Evolutionary conservation across 1,139 yeast species (phyloP), one percentile per base, ranked within the genome.

Genomic region (Scheffersomyces cryptocercus): DNA sequence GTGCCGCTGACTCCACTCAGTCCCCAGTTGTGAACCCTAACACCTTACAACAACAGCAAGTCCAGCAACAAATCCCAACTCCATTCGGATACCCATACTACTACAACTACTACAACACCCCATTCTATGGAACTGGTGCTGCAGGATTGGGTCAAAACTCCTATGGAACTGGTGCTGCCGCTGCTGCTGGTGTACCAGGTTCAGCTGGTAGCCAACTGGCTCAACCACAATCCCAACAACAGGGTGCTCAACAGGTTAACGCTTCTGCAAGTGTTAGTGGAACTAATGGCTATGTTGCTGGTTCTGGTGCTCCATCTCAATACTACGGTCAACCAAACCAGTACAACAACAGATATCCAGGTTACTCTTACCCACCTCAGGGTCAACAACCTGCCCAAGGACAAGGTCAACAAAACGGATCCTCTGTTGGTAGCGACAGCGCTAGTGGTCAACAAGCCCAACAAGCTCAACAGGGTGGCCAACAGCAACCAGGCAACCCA

Each of bases 31-130:
- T 59, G 46, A 67, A 63, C 61, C 65, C 62, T 42, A 54, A 59
- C 55, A 58, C 56, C 42, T 56, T 55, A 43, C 62, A 56, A 46
- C 55, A 51, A 34, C 58, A 53, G 39, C 65, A 56, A 39, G 43
- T 32, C 29, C 61, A 53, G 44, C 62, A 54, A 36, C 60, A 59
- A 45, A 53, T 59, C 28, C 68, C 67, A 32, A 53, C 74, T 39
- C 77, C 77, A 48, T 72, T 66, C 52, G 77, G 70, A 28, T 73
- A 73, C 62, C 77, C 78, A 44, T 70, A 70, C 62, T 72, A 73
- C 62, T 65, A 70, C 61, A 61, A 72, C 58, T 72, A 70, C 56
- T 72, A 72, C 58, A 68, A 68, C 54, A 68, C 67, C 29, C 77
- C 76, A 53, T 72, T 66, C 56, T 73, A 69, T 53, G 70, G 68